phyloP scores from a whole-genome alignment of 495 filamentous ascomycete genomes.

The Bombardia bombarda region DNA sequence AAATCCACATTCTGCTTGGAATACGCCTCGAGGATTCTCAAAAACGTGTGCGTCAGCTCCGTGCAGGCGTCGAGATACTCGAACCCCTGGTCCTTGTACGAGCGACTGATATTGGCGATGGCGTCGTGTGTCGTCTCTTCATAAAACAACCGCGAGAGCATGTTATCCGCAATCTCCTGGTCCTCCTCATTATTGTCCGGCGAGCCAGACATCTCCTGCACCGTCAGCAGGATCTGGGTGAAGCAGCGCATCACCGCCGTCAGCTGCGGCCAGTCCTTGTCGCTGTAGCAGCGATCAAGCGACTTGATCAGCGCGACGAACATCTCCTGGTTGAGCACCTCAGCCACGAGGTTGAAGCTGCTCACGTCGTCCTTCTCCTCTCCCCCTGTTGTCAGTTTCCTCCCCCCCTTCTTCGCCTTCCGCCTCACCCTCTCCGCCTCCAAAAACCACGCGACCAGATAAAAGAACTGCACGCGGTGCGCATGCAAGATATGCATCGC shows the following conservation, averaged over 20 bases:
- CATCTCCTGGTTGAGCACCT: slow-evolving; percentile 84
- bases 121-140: slow-evolving; percentile 91
- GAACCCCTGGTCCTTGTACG: slow-evolving; percentile 89
- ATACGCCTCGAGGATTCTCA: slow-evolving; percentile 87
- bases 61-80: slow-evolving; percentile 89
- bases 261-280: slow-evolving; percentile 79
- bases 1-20: slow-evolving; percentile 91
- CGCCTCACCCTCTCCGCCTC: slow-evolving; percentile 77
- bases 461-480: slow-evolving; percentile 82
- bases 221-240: slow-evolving; percentile 77
- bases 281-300: slow-evolving; percentile 69
- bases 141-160: slow-evolving; percentile 93
- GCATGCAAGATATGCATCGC: slow-evolving; percentile 68
- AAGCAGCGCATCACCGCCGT: slow-evolving; percentile 89
- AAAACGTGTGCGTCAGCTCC: slow-evolving; percentile 82
- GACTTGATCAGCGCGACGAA: slow-evolving; percentile 79
- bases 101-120: slow-evolving; percentile 65
- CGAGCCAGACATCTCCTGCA: slow-evolving; percentile 87
- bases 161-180: slow-evolving; percentile 97
- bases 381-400: too few species aligned
- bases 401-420: slow-evolving; percentile 42
- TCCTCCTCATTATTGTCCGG: slow-evolving; percentile 86
- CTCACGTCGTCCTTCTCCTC: slow-evolving; percentile 56
- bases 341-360: slow-evolving; percentile 78
- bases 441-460: slow-evolving; percentile 89